Conservation (phyloP, 495 filamentous ascomycete genomes). For the Pyrenopolyporus hunteri region DNA sequence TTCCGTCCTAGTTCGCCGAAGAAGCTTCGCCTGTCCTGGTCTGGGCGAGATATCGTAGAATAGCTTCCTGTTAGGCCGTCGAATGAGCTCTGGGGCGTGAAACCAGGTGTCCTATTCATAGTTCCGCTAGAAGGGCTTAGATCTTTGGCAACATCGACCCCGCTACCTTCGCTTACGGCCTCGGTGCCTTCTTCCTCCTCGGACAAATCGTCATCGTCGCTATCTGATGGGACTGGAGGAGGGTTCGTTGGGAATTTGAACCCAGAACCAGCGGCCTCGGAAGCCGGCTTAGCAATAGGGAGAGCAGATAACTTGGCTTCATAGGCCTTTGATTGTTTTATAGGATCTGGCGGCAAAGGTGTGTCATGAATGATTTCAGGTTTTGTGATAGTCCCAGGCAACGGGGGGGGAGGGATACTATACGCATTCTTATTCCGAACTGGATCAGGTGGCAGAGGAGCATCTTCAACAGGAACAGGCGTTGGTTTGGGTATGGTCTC, state of each 20-base stretch:
- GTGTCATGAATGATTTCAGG: conserved; percentile 31
- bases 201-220: conserved; percentile 50
- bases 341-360: conserved; percentile 38
- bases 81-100: conserved; percentile 72
- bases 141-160: conserved; percentile 70
- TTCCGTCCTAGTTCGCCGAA: conserved; percentile 70
- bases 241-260: conserved; percentile 41
- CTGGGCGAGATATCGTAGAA: conserved; percentile 53
- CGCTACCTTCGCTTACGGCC: conserved; percentile 61
- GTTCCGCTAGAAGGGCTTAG: conserved; percentile 61
- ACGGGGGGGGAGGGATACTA: conserved; percentile 47
- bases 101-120: conserved; percentile 59
- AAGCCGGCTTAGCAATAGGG: conserved; percentile 29
- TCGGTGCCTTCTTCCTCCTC: conserved; percentile 55
- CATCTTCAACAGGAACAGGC: conserved; percentile 38
- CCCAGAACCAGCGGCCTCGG: conserved; percentile 29
- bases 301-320: conserved; percentile 29
- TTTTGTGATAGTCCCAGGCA: conserved; percentile 39
- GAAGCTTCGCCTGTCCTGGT: conserved; percentile 51
- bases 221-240: conserved; percentile 41
- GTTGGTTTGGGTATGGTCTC: conserved; percentile 6
- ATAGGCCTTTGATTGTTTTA: conserved; percentile 35
- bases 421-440: conserved; percentile 46
- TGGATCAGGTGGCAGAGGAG: conserved; percentile 52
- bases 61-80: conserved; percentile 55